Conservation (phyloP, 257 asterid species). For the Lithospermum erythrorhizon region DNA sequence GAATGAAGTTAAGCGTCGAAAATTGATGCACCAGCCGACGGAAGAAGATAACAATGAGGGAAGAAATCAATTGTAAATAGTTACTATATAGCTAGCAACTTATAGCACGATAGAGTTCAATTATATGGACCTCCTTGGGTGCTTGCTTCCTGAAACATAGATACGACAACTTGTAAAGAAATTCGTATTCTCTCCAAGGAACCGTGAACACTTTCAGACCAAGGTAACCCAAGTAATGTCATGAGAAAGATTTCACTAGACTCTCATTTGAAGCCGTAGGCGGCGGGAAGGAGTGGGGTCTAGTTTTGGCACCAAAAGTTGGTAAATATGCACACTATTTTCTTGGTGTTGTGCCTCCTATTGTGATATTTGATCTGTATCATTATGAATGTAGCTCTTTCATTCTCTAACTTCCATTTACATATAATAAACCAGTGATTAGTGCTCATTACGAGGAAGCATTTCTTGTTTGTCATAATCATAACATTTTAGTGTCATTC, state of each 20-base stretch:
- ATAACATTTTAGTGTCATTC: too few relatives aligned
- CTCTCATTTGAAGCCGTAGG: not conserved
- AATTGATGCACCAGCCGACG: slow-evolving; percentile 13
- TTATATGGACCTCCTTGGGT: not conserved
- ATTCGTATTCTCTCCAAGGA: not conserved
- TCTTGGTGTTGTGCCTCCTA: not conserved
- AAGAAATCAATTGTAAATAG: not conserved
- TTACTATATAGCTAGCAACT: not conserved
- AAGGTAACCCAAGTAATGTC: not conserved
- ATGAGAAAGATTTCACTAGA: not conserved
- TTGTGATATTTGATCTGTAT: not conserved
- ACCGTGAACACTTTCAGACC: not conserved
- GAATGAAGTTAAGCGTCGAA: slow-evolving; percentile 17
- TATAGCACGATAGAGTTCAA: not conserved
- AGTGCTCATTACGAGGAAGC: too few relatives aligned
- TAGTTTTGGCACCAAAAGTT: not conserved
- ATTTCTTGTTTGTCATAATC: too few relatives aligned
- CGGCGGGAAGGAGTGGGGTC: not conserved
- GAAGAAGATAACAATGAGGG: slow-evolving; percentile 13
- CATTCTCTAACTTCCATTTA: not conserved
- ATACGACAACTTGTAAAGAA: not conserved
- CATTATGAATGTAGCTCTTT: not conserved
- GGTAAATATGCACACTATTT: not conserved
- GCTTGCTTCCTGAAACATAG: too few relatives aligned
- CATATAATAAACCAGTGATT: too few relatives aligned